Base-by-base conservation (phyloP, 257 asterid genomes). In the Lavandula angustifolia region DNA sequence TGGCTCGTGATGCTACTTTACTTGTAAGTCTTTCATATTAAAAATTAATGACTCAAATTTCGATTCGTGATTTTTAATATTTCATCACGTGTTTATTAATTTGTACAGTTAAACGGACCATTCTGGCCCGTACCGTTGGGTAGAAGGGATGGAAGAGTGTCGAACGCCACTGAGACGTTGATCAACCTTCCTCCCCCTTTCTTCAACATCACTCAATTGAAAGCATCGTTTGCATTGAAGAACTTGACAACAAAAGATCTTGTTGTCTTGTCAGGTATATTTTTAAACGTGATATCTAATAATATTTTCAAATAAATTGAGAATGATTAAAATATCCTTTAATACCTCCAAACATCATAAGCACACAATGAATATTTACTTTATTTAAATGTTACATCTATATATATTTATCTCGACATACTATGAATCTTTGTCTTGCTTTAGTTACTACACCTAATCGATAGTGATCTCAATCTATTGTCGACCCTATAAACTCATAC, bases 251-350 rank as follows among this genome's bases (percentile, higher is more conserved):
- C 77, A 4, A 84, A 75, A 63, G 91, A 84, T 67, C 91, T 84
- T 4, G 91, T 60, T 1, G 87, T 84, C 55, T 73, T 84, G 1
- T 84, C 91, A 46, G 91, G 89, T 84, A 72, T n/a, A n/a, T n/a
- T 9, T 22, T 22, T 22, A 22, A 22, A 2, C 27, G 27, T 22
- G 27, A 22, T 22, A 22, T 22, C 27, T 1, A 22, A 22, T 22
- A 22, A 22, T 22, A 22, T 22, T 22, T 22, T 1, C 27, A 2
- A 22, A 22, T 22, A 22, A 22, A 22, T 22, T 22, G 27, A 22
- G 3, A 61, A 44, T 44, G 54, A 13, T 55, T 18, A 14, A 46
- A 46, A 46, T 31, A 14, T 17, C 67, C 46, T 41, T 41, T 9
- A 41, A 10, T 1, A 1, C 46, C 0, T 1, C n/a, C 46, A 41